These are phyloP conservation scores for Suhomyces sp. DNA, from an alignment of 805 yeast species.

Conservation along the genomic window DNA sequence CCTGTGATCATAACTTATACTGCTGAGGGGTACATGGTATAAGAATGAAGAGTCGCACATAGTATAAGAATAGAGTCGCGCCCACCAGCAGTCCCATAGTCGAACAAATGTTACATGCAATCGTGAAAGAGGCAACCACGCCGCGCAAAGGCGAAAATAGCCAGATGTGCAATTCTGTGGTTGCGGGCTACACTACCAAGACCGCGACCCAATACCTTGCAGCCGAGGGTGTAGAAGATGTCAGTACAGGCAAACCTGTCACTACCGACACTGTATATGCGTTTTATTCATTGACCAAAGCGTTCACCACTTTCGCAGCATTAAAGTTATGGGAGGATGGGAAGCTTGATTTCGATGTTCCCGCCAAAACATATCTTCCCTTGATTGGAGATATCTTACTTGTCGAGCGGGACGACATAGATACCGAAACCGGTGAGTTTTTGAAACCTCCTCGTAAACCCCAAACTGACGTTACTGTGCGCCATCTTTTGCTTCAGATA, in stretches of 20 bases:
- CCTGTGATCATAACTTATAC: neutral
- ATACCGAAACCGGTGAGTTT: slow-evolving; percentile 22
- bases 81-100: neutral
- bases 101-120: neutral
- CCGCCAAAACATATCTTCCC: slow-evolving; percentile 33
- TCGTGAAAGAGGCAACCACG: neutral
- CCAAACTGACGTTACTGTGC: slow-evolving; percentile 20
- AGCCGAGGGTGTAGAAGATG: slow-evolving; percentile 18
- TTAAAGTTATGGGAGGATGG: slow-evolving; percentile 33
- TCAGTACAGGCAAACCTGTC: slow-evolving; percentile 15
- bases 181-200: slow-evolving; percentile 27
- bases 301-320: slow-evolving; percentile 35
- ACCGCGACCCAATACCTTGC: slow-evolving; percentile 22
- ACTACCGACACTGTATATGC: slow-evolving; percentile 17
- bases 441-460: slow-evolving; percentile 22
- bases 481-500: slow-evolving; percentile 29
- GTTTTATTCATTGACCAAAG: slow-evolving; percentile 31
- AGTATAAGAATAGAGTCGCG: neutral
- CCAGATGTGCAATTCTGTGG: slow-evolving; percentile 13
- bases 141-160: slow-evolving; percentile 4
- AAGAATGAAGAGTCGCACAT: neutral
- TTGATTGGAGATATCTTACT: slow-evolving; percentile 24
- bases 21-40: neutral
- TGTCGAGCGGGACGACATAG: slow-evolving; percentile 24
- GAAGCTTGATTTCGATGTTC: slow-evolving; percentile 29